Base-by-base conservation (phyloP, 2,329 filamentous ascomycete genomes). In the Laburnicola sp. region DNA sequence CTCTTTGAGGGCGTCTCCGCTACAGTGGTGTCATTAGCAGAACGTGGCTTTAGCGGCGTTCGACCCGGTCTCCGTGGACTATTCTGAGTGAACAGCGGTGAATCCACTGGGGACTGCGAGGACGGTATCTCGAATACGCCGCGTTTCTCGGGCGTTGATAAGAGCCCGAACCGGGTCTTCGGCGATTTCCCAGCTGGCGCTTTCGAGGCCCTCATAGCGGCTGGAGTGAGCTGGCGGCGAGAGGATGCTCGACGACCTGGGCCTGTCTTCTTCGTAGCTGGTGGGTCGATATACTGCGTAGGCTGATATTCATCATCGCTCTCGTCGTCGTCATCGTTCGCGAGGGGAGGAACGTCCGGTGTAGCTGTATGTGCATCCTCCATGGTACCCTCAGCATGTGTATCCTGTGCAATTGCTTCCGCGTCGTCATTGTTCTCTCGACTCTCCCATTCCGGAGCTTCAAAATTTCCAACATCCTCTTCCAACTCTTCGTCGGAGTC, bases 51-150 rank as follows among this genome's bases (percentile, higher is more conserved):
- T 25, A 66, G 37, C 3, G 59, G 60, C 8, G 56, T 51, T 9
- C 58, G 57, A 10, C 45, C 23, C 4, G 39, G 39, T 28, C 60
- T 66, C 3, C 57, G 45, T 10, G 63, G 63, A 2, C 65, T 62
- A 2, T 49, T 23, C 16, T 68, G 66, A n/a, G 61, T 68, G 8
- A 64, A 69, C 0, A 70, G 39, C 1, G 61, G 56, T 3, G 67
- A 66, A 4, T 68, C 65, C 6, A 65, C 50, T 10, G 69, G 68
- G 21, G 69, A 72, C 39, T 72, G 69, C n/a, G 69, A 72, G 1
- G 69, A 71, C 8, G 64, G 60, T 39, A 72, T 71, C 43, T 66
- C 66, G n/a, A 56, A 53, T 5, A 70, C 45, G 4, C 59, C 60
- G 16, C 62, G 65, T 48, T 64, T 69, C 38, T 70, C 64, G 9